Evolutionary conservation across 2,329 filamentous ascomycete genomes (phyloP), one percentile per base, ranked within the genome.

Genomic region (Penicillium sp.): DNA sequence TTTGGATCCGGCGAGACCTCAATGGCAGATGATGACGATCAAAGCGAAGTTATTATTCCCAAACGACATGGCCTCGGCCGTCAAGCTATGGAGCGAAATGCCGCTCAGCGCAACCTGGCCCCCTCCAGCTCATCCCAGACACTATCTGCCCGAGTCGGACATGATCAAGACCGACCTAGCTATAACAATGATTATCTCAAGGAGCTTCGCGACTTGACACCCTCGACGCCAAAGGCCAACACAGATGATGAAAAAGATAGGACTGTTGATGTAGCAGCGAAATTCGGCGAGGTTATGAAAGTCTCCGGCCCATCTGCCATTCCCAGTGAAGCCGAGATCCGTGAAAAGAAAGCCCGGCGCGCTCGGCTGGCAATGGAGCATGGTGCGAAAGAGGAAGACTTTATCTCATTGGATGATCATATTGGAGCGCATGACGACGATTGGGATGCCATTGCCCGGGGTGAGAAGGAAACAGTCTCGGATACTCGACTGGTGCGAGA

Each of bases 111-210:
- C 60, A 68, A 74, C n/a, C 51, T 66, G 23, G 70, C 72, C 31
- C 71, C 76, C 9, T 73, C 74, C 0, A 63, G 72, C 62, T 70
- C 75, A 44, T 61, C 76, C 54, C 69, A 76, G n/a, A 73, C 76
- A 2, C 68, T 88, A 0, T 82, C 82, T 0, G 67, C 82, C 47
- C 77, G 82, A 6, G 76, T 80, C 0, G 73, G 76, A 5, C 79
- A 83, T 12, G 83, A 88, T 12, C 82, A 86, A 13, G 84, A 85
- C 44, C 77, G 86, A 32, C 90, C 89, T 0, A 86, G 75, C 50
- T 97, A 98, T 67, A 95, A 81, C 73, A 88, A 87, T 63, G 89
- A 95, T 60, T 89, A 92, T 57, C 77, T 98, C 18, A 84, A 88
- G 29, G 89, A 95, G 66, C 78, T 98, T 12, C 88, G 89, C 55